Conservation (phyloP, 306 rosid genomes). For the Cucurbita moschata region DNA sequence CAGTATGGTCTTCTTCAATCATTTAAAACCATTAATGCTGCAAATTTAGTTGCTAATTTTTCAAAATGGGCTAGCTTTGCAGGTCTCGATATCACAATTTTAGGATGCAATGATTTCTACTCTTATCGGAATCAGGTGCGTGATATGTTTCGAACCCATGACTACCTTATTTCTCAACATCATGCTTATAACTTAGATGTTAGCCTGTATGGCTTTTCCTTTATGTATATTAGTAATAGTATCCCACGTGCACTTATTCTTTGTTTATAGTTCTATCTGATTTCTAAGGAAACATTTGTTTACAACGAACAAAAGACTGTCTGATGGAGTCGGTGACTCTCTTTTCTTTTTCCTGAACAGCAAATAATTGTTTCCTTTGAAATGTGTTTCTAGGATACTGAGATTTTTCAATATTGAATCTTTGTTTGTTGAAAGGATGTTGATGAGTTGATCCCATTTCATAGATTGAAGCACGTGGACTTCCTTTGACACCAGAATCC, state of each 20-base stretch:
- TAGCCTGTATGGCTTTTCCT: not conserved
- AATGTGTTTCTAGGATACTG: not conserved
- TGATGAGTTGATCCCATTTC: slow-evolving; percentile 11
- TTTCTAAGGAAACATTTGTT: not conserved
- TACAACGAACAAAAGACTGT: not conserved
- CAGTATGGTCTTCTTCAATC: not conserved
- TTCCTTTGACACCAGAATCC: slow-evolving; percentile 72
- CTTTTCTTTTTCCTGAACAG: not conserved
- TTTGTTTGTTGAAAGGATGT: not conserved
- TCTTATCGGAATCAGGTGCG: slow-evolving; percentile 74
- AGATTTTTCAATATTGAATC: not conserved
- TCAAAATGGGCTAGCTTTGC: slow-evolving; percentile 22
- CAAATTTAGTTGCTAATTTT: slow-evolving; percentile 9
- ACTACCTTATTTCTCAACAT: not conserved
- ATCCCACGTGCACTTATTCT: not conserved
- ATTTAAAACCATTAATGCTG: slow-evolving; percentile 6
- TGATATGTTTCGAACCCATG: not conserved
- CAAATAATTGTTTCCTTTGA: not conserved
- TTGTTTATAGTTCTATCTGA: not conserved
- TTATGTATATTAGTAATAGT: not conserved
- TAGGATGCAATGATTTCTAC: slow-evolving; percentile 84
- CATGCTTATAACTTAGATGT: not conserved
- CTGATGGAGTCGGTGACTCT: not conserved
- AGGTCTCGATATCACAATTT: slow-evolving; percentile 85
- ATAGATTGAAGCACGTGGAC: slow-evolving; percentile 76